These are phyloP conservation scores for Corinectria fuckeliana DNA, from an alignment of 2,329 filamentous ascomycete species.

Conservation along the genomic window DNA sequence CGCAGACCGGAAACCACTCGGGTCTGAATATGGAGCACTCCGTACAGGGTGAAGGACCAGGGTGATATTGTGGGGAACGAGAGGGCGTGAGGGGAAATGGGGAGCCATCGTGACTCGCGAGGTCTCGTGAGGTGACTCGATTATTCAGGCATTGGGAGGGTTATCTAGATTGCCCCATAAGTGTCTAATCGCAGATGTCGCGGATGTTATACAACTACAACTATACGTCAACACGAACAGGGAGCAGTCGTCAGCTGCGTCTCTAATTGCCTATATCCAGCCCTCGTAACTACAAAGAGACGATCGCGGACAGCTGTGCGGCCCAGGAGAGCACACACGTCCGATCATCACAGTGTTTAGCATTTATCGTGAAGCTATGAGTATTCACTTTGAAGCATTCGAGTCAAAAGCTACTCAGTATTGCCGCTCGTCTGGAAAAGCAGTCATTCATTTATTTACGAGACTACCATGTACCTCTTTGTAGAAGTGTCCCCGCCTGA, in stretches of 20 bases:
- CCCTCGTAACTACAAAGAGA: too few species aligned
- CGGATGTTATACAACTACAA: too few species aligned
- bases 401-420: neutral
- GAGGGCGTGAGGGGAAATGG: constrained; percentile 17
- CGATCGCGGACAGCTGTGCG: neutral
- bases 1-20: constrained; percentile 5
- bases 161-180: too few species aligned
- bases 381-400: neutral
- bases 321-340: neutral
- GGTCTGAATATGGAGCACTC: neutral
- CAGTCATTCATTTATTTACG: neutral
- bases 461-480: neutral
- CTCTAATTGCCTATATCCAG: too few species aligned
- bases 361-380: too few species aligned
- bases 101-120: constrained; percentile 9
- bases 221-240: too few species aligned
- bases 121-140: neutral
- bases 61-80: constrained; percentile 7
- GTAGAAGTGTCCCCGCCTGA: constrained; percentile 36
- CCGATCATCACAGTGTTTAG: too few species aligned
- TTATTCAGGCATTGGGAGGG: neutral
- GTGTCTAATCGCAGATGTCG: too few species aligned
- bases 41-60: neutral
- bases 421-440: neutral
- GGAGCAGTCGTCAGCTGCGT: too few species aligned